These are phyloP conservation scores for Lagerstroemia speciosa DNA, from an alignment of 345 rosid species.

Conservation along the genomic window DNA sequence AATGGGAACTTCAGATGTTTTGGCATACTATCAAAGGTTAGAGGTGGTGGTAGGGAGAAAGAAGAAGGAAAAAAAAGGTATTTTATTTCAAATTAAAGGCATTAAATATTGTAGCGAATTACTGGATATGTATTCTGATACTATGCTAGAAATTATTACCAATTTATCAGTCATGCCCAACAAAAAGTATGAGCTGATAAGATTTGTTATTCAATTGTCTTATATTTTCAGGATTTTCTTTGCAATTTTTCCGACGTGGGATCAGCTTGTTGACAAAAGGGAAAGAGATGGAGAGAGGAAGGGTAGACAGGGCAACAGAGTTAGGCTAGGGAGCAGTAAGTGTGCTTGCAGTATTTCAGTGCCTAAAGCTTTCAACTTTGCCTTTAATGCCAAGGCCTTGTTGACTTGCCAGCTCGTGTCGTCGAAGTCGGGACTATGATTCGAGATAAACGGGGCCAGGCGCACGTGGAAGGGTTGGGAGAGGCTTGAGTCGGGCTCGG, in stretches of 20 bases:
- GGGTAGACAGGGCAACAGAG: neutral
- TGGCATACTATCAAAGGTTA: neutral
- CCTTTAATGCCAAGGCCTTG: neutral
- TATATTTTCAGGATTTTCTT: too few relatives aligned
- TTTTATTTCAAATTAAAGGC: conserved; percentile 4
- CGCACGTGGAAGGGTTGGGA: neutral
- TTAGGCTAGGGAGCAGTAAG: neutral
- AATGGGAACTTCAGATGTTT: conserved; percentile 29
- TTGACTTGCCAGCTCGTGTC: neutral
- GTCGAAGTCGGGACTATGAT: neutral
- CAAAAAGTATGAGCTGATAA: too few relatives aligned
- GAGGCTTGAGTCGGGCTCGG: neutral
- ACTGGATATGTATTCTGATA: too few relatives aligned
- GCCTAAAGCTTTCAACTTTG: neutral
- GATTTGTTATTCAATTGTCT: too few relatives aligned
- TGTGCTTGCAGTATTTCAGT: neutral
- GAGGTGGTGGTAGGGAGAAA: conserved; percentile 6
- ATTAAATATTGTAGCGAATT: too few relatives aligned
- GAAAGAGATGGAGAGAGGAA: neutral
- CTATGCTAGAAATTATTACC: too few relatives aligned
- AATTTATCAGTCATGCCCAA: too few relatives aligned
- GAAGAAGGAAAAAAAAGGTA: conserved; percentile 5
- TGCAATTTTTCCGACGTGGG: too few relatives aligned
- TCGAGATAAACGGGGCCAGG: neutral
- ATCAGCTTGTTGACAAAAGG: too few relatives aligned